Conservation (phyloP, 1,284 basidiomycete genomes). For the Naganishia cerealis region DNA sequence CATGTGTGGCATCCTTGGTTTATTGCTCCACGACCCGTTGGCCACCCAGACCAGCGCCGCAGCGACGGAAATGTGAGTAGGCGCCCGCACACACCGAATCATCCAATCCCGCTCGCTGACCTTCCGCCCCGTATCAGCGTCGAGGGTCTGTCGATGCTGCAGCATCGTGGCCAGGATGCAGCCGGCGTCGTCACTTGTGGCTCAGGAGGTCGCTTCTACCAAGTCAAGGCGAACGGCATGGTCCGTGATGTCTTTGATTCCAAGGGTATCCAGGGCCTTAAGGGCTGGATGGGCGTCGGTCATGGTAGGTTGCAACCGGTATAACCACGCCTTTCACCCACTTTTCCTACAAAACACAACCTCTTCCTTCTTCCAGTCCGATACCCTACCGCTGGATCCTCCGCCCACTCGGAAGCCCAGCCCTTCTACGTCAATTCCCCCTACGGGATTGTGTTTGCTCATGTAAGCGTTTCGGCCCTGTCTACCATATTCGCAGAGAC, state of each 20-base stretch:
- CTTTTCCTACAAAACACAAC: neutral
- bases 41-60: conserved; percentile 62
- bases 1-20: conserved; percentile 84
- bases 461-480: conserved; percentile 62
- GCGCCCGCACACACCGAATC: neutral
- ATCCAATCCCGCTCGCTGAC: neutral
- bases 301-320: conserved; percentile 67
- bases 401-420: conserved; percentile 96
- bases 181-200: conserved; percentile 98
- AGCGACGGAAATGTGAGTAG: conserved; percentile 70
- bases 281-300: conserved; percentile 95
- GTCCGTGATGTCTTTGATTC: conserved; percentile 95
- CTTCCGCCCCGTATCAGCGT: conserved; percentile 46
- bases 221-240: conserved; percentile 99
- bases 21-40: conserved; percentile 72
- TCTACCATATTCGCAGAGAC: neutral
- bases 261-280: conserved; percentile 70
- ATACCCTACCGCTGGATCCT: conserved; percentile 96
- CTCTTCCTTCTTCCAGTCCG: conserved; percentile 62
- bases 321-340: neutral
- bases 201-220: conserved; percentile 89
- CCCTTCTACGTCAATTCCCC: conserved; percentile 99
- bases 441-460: conserved; percentile 96
- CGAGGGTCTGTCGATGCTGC: conserved; percentile 84
- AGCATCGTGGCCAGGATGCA: conserved; percentile 96